Evolutionary conservation across 805 yeast genomes (phyloP).

Genomic region (Candida ipomoeae): DNA sequence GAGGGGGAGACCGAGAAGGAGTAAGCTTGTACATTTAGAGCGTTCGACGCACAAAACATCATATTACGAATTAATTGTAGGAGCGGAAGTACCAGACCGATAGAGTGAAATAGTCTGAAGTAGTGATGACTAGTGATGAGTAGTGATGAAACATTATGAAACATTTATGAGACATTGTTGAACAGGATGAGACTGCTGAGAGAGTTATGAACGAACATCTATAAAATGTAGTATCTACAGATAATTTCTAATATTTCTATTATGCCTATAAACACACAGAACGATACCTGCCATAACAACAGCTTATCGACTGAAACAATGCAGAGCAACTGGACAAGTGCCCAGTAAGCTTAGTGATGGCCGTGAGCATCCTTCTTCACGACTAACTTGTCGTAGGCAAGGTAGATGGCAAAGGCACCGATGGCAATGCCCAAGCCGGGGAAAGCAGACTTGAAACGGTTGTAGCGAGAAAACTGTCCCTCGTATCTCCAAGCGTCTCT

Average conservation of each 20-base stretch:
- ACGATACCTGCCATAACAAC: not conserved
- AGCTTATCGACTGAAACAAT: not conserved
- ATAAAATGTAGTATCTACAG: not conserved
- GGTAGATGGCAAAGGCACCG: slow-evolving; percentile 66
- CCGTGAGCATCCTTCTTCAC: slow-evolving; percentile 31
- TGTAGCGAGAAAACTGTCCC: slow-evolving; percentile 70
- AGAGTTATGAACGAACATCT: too few relatives aligned
- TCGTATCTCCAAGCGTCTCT: slow-evolving; percentile 92
- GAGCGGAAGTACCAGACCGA: too few relatives aligned
- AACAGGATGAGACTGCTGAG: too few relatives aligned
- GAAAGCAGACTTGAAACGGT: slow-evolving; percentile 65
- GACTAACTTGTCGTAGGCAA: slow-evolving; percentile 56
- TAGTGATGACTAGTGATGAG: too few relatives aligned
- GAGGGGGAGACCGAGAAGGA: slow-evolving; percentile 8
- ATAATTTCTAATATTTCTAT: not conserved
- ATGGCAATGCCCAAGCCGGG: slow-evolving; percentile 81
- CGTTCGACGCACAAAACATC: not conserved
- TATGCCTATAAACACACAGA: slow-evolving; percentile 1
- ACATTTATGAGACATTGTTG: too few relatives aligned
- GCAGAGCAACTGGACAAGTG: not conserved
- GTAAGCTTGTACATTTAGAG: slow-evolving; percentile 10
- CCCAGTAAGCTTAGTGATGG: slow-evolving; percentile 13
- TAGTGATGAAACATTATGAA: too few relatives aligned
- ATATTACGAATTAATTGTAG: not conserved
- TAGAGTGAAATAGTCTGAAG: too few relatives aligned